Conservation (phyloP, 257 asterid species). For the Solanum megistacrolobum region DNA sequence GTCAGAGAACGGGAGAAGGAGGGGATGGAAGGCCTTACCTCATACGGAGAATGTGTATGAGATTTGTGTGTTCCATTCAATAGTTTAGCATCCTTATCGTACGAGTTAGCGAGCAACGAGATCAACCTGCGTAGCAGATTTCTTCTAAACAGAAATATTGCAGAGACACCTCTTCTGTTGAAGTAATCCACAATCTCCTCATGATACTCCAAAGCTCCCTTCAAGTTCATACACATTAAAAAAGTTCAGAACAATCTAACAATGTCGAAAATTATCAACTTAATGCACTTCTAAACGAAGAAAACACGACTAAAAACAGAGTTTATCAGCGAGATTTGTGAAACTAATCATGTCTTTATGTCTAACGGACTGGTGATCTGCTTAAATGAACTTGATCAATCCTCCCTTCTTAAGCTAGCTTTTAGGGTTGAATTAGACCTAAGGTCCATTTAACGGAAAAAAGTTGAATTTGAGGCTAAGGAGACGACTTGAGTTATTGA, state of each 20-base stretch:
- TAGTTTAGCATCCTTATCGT: constrained; percentile 54
- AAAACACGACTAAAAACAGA: neutral
- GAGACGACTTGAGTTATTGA: too few species aligned
- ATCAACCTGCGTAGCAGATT: constrained; percentile 63
- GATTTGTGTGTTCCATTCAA: constrained; percentile 83
- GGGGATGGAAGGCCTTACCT: constrained; percentile 21
- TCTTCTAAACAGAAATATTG: constrained; percentile 65
- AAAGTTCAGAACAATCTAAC: neutral
- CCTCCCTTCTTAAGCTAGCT: neutral
- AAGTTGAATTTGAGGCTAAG: neutral
- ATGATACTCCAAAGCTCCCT: constrained; percentile 60
- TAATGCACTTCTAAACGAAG: neutral
- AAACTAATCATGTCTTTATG: neutral
- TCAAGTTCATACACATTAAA: neutral
- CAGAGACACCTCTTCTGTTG: constrained; percentile 43
- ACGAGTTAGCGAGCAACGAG: constrained; percentile 58
- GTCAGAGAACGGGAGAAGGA: neutral
- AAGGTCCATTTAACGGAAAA: neutral
- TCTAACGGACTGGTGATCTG: neutral
- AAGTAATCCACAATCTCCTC: constrained; percentile 58
- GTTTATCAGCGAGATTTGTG: neutral
- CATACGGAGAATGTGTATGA: constrained; percentile 68
- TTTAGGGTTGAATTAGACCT: neutral
- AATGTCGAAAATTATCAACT: neutral
- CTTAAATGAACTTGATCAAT: neutral